A percentile compares a stretch with the other conserved stretches of the same genome.
These are phyloP conservation scores for Clausena lansium DNA, from an alignment of 345 rosid genomes.

Conservation along the genomic window DNA sequence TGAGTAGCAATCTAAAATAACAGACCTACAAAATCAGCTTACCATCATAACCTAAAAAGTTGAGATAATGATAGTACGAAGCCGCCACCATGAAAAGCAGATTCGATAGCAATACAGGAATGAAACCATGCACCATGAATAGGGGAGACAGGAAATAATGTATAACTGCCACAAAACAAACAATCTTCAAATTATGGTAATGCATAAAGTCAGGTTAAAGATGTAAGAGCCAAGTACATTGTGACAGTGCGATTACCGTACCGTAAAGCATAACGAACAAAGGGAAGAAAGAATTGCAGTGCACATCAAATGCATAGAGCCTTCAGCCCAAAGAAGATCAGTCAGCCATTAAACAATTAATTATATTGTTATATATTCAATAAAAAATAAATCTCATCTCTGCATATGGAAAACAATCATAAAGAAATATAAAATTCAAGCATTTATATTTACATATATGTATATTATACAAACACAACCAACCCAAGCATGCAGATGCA, in stretches of 20 bases:
- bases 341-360: slow-evolving; percentile 19
- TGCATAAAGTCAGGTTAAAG: slow-evolving; percentile 3
- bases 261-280: slow-evolving; percentile 92
- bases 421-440: not conserved
- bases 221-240: not conserved
- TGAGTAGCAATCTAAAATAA: not conserved
- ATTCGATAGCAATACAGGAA: slow-evolving; percentile 79
- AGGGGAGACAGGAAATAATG: slow-evolving; percentile 94
- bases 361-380: not conserved
- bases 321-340: slow-evolving; percentile 42
- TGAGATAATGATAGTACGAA: slow-evolving; percentile 95
- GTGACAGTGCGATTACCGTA: slow-evolving; percentile 53
- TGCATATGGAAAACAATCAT: slow-evolving; percentile 5
- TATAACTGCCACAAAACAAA: slow-evolving; percentile 56
- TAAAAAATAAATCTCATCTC: not conserved
- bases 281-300: slow-evolving; percentile 99
- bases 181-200: slow-evolving; percentile 2
- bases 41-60: slow-evolving; percentile 98
- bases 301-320: slow-evolving; percentile 98
- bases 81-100: slow-evolving; percentile 92
- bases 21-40: slow-evolving; percentile 25
- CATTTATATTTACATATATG: not conserved
- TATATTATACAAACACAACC: not conserved
- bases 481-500: not conserved
- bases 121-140: slow-evolving; percentile 84